Evolutionary conservation across 75 land plant genomes (phyloP).

Genomic region (Azolla pinnata): DNA sequence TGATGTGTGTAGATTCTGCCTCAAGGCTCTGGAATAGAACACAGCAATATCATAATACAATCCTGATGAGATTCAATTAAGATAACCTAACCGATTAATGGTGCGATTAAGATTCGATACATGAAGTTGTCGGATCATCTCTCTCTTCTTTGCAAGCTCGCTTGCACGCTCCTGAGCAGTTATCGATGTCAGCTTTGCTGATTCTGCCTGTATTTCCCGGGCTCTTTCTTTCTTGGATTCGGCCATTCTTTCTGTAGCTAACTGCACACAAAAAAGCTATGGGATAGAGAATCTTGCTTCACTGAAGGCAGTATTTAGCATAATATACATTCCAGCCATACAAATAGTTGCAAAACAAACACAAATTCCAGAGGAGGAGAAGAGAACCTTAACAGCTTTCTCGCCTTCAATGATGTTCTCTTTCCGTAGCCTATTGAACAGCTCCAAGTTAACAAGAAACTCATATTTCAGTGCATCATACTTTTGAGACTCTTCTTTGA

Average conservation of each 20-base stretch:
- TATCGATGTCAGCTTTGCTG: neutral
- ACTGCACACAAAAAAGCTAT: too few species aligned
- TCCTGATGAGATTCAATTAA: neutral
- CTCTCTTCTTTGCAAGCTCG: constrained; percentile 15
- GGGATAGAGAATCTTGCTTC: too few species aligned
- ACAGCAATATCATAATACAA: neutral
- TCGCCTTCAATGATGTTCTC: constrained; percentile 5
- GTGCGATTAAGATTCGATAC: neutral
- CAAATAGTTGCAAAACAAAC: neutral
- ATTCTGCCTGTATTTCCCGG: constrained; percentile 2
- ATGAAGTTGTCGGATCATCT: constrained; percentile 12
- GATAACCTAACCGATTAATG: neutral
- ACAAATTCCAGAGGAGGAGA: neutral
- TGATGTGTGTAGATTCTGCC: constrained; percentile 5
- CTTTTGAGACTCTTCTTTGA: constrained; percentile 5
- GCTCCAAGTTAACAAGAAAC: constrained; percentile 5
- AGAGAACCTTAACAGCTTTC: constrained; percentile 3
- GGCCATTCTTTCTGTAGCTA: constrained; percentile 2
- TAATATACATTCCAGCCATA: too few species aligned
- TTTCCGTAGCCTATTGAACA: constrained; percentile 2
- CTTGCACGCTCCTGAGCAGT: neutral
- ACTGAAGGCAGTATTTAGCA: too few species aligned
- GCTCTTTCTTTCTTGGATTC: constrained; percentile 8
- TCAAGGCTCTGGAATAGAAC: neutral
- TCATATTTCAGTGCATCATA: constrained; percentile 2